phyloP scores from a whole-genome alignment of 2,329 filamentous ascomycete genomes.

The Thielaviopsis euricoi region DNA sequence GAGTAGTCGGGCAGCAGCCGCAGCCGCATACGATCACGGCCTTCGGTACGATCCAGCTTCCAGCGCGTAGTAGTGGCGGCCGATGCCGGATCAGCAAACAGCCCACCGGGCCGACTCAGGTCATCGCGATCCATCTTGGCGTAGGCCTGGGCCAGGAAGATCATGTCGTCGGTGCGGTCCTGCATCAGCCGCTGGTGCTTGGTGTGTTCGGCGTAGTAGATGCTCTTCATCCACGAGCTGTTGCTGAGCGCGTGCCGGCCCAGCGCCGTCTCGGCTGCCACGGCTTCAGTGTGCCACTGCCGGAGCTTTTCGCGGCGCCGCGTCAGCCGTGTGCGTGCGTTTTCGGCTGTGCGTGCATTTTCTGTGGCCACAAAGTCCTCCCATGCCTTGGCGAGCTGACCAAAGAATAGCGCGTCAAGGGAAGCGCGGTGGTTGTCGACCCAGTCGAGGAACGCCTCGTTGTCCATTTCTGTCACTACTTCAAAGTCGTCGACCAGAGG shows the following conservation, averaged over 20 bases:
- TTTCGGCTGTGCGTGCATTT: constrained; percentile 65
- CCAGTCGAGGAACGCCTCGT: constrained; percentile 76
- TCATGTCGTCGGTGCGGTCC: constrained; percentile 81
- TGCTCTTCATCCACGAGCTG: constrained; percentile 86
- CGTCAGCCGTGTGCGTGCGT: constrained; percentile 48
- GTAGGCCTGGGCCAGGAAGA: constrained; percentile 60
- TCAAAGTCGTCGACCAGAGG: too few relatives aligned
- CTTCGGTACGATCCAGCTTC: constrained; percentile 91
- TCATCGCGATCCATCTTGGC: constrained; percentile 66
- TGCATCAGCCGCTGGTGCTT: constrained; percentile 81
- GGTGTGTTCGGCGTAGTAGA: constrained; percentile 78
- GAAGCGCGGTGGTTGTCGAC: constrained; percentile 66
- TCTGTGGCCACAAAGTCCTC: constrained; percentile 72
- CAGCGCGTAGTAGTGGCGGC: constrained; percentile 62
- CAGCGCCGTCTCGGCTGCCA: constrained; percentile 52
- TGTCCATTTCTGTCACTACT: constrained; percentile 73
- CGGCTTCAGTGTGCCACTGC: constrained; percentile 58
- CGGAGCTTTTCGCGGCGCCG: constrained; percentile 72
- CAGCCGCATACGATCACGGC: constrained; percentile 84
- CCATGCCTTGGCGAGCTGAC: constrained; percentile 67
- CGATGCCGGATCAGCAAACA: constrained; percentile 48
- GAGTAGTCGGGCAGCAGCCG: constrained; percentile 67
- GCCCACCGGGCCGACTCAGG: constrained; percentile 60
- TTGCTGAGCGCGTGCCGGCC: constrained; percentile 76
- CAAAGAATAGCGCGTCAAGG: constrained; percentile 69